These are phyloP conservation scores for Exophiala phaeomuriformis DNA, from an alignment of 2,329 filamentous ascomycete genomes.

Conservation along the genomic window DNA sequence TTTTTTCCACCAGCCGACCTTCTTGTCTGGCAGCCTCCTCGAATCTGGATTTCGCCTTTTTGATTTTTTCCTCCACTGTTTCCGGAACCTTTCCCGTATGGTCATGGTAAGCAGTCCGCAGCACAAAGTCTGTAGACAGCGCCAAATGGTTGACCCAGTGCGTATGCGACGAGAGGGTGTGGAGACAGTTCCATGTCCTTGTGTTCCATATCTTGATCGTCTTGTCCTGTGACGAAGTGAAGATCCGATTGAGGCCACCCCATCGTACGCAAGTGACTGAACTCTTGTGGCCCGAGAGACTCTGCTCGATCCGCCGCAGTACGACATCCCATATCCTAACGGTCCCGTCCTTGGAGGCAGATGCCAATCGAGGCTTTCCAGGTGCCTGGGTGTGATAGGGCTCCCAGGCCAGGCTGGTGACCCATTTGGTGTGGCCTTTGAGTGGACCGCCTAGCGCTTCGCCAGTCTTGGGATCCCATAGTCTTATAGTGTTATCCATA, in stretches of 20 bases:
- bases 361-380: slow-evolving; percentile 72
- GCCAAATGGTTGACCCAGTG: slow-evolving; percentile 96
- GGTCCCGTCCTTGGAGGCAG: slow-evolving; percentile 82
- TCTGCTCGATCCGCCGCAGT: slow-evolving; percentile 68
- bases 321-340: slow-evolving; percentile 81
- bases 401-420: slow-evolving; percentile 84
- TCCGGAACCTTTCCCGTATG: slow-evolving; percentile 65
- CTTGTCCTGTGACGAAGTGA: slow-evolving; percentile 83
- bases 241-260: slow-evolving; percentile 82
- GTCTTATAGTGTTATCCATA: slow-evolving; percentile 83
- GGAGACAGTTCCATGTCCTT: slow-evolving; percentile 66
- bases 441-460: slow-evolving; percentile 63
- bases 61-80: slow-evolving; percentile 61
- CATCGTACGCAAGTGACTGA: slow-evolving; percentile 86
- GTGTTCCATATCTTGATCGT: slow-evolving; percentile 87
- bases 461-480: slow-evolving; percentile 78
- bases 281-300: slow-evolving; percentile 80
- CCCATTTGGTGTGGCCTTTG: slow-evolving; percentile 83
- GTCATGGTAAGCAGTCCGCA: slow-evolving; percentile 80
- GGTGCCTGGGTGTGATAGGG: slow-evolving; percentile 75
- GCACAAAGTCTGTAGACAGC: slow-evolving; percentile 82
- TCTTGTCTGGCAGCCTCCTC: slow-evolving; percentile 73
- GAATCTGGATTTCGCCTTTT: slow-evolving; percentile 73
- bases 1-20: slow-evolving; percentile 69
- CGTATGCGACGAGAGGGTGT: slow-evolving; percentile 72